Percentiles rank a stretch among this genome's conserved stretches.
Conservation (phyloP, 2,329 filamentous ascomycete genomes). For the Dactylellina sp. region DNA sequence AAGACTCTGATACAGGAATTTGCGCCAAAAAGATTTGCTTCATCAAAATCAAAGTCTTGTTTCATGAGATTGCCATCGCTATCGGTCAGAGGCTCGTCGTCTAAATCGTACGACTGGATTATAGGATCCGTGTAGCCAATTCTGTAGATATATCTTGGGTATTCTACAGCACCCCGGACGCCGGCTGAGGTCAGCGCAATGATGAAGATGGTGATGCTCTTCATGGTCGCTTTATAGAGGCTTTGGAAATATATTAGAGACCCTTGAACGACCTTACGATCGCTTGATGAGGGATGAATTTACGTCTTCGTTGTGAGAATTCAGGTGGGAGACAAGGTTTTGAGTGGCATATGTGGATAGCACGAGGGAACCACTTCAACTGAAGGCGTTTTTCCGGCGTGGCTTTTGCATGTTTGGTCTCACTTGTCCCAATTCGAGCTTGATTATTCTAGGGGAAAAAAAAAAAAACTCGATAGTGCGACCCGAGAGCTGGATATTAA, state of each 20-base stretch:
- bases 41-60: not conserved
- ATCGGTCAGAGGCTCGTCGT: constrained; percentile 5
- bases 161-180: constrained; percentile 4
- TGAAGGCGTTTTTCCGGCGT: not conserved
- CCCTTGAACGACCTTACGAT: not conserved
- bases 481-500: too few species aligned
- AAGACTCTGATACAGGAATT: constrained; percentile 24
- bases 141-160: constrained; percentile 26
- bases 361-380: not conserved
- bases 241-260: not conserved
- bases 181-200: not conserved
- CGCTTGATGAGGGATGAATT: not conserved
- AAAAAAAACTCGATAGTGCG: too few species aligned
- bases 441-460: not conserved
- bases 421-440: not conserved
- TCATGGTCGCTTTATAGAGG: constrained; percentile 20
- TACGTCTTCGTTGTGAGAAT: not conserved
- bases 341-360: not conserved
- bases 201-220: not conserved
- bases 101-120: constrained; percentile 16
- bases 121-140: constrained; percentile 17
- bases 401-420: not conserved
- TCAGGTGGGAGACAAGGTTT: not conserved
- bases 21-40: constrained; percentile 20
- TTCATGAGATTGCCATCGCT: not conserved